Evolutionary conservation across 352 stramenopile species (phyloP).

Genomic region (Phytophthora sansomeana): DNA sequence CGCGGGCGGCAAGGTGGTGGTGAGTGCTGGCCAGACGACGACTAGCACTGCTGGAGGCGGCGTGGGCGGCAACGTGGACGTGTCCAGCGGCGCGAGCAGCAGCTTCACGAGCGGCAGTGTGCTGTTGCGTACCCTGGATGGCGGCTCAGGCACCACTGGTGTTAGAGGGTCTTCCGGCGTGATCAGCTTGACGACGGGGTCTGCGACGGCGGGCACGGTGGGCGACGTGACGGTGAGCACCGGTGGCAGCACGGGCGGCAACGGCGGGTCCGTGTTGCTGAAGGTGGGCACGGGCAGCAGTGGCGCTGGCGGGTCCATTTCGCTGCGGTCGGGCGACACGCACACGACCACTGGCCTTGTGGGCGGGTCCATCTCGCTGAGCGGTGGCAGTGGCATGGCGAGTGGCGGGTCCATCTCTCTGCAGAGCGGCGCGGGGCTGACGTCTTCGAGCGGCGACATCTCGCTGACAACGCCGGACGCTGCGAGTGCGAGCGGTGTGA

Average conservation of each 20-base stretch:
- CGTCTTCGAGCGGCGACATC: conserved; percentile 7
- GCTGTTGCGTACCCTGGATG: conserved; percentile 12
- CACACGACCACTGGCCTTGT: conserved; percentile 7
- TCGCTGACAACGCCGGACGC: conserved; percentile 13
- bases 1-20: conserved; percentile 26
- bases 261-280: conserved; percentile 30
- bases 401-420: conserved; percentile 17
- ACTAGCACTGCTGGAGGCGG: too few species aligned
- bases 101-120: too few species aligned
- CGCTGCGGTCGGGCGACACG: conserved; percentile 23
- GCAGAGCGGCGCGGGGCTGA: conserved; percentile 12
- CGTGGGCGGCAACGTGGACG: too few species aligned
- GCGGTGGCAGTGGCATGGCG: conserved; percentile 5
- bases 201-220: conserved; percentile 13
- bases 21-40: conserved; percentile 29
- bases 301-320: conserved; percentile 27
- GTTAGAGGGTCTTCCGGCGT: conserved; percentile 29
- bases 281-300: conserved; percentile 23
- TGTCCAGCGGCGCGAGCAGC: too few species aligned
- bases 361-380: conserved; percentile 24
- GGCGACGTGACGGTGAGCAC: conserved; percentile 23
- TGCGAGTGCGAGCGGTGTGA: conserved; percentile 2
- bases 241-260: conserved; percentile 27
- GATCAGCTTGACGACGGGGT: conserved; percentile 20
- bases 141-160: too few species aligned